These are phyloP conservation scores for Stachybotrys chlorohalonatus DNA, from an alignment of 2,329 filamentous ascomycete species.

Conservation along the genomic window DNA sequence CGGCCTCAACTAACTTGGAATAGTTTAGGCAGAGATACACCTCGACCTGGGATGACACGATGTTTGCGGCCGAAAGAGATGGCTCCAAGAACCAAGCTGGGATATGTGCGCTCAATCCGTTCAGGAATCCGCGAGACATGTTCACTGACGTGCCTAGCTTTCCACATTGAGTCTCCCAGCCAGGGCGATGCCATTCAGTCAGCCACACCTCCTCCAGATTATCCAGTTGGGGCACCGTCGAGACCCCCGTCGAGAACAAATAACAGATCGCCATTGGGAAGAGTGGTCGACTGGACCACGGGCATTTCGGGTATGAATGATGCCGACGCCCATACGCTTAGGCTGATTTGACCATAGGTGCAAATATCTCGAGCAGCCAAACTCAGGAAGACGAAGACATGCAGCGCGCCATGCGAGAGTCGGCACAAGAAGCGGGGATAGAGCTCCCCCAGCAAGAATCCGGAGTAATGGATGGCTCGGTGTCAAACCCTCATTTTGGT, in stretches of 20 bases:
- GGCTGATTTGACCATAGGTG: slow-evolving; percentile 13
- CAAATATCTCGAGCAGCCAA: slow-evolving; percentile 26
- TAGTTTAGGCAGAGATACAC: slow-evolving; percentile 40
- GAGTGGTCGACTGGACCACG: slow-evolving; percentile 36
- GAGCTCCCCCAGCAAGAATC: slow-evolving; percentile 36
- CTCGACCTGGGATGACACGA: slow-evolving; percentile 42
- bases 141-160: slow-evolving; percentile 30
- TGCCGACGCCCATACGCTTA: not conserved
- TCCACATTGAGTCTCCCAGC: slow-evolving; percentile 46
- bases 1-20: not conserved
- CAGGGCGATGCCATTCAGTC: slow-evolving; percentile 33
- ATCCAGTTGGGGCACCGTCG: slow-evolving; percentile 40
- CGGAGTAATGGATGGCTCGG: slow-evolving; percentile 33
- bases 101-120: slow-evolving; percentile 28
- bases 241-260: slow-evolving; percentile 54
- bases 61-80: slow-evolving; percentile 44
- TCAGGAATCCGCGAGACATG: slow-evolving; percentile 1
- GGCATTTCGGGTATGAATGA: not conserved
- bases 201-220: slow-evolving; percentile 28
- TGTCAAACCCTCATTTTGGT: slow-evolving; percentile 42
- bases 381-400: slow-evolving; percentile 46
- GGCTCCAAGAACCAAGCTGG: slow-evolving; percentile 31
- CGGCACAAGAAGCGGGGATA: slow-evolving; percentile 42
- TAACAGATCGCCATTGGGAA: slow-evolving; percentile 46
- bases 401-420: slow-evolving; percentile 46